Base-by-base conservation (phyloP, 1,139 yeast species). In the Blastobotrys persicus region DNA sequence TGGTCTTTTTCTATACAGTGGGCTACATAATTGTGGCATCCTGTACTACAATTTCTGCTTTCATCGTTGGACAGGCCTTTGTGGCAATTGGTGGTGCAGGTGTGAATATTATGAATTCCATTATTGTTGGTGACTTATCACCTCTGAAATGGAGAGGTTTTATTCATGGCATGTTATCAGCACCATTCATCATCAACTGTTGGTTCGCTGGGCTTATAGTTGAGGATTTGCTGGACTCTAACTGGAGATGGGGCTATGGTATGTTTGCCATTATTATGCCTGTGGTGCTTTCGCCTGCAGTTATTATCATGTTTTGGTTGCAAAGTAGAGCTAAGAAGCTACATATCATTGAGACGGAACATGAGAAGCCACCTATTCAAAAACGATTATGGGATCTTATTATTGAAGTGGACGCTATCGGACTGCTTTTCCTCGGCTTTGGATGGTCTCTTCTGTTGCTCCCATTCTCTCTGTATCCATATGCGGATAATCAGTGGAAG, bases 211-310 rank as follows among this genome's bases (percentile, higher is more conserved):
- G 65, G 18, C 57, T 64, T 7, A 43, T 50, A n/a, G 59, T 60
- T 32, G 56, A 60, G 5, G 42, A 59, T 4, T 52, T 62, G 52
- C 34, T 60, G 16, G 12, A 31, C 2, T 35, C 57, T n/a, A 42
- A 52, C 16, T 68, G 71, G 71, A 56, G 71, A 48, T 62, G 66
- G 65, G 72, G 68, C 12, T 67, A 61, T 52, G 68, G 68, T 26
- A 50, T 61, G 26, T 69, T 65, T 56, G 62, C 66, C 18, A 56
- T 69, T 28, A 58, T 68, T 31, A 55, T 62, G 50, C 69, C 71
- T 1, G 50, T 65, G 23, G 61, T 62, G 16, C 59, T 60, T 16
- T 37, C 55, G 14, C 72, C 72, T 5, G 50, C 68, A 19, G 52
- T 58, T 19, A 19, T 57, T 13, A 57, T 61, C 16, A 56, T 67